These are phyloP conservation scores for Hypomontagnella monticulosa DNA, from an alignment of 495 filamentous ascomycete species.

Conservation along the genomic window DNA sequence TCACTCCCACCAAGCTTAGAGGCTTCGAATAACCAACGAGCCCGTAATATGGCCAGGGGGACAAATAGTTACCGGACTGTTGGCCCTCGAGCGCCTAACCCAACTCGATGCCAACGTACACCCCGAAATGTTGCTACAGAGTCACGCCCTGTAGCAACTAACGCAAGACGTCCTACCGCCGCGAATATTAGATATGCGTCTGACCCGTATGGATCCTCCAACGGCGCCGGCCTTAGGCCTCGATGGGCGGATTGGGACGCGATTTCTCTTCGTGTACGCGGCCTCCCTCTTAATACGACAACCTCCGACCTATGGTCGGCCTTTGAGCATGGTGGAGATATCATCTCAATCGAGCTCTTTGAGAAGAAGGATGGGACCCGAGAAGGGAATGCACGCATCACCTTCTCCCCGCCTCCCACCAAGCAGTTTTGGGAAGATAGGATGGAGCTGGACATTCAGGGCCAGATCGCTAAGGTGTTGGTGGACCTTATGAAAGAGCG, in stretches of 20 bases:
- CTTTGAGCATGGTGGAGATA: slow-evolving; percentile 44
- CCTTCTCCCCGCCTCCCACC: slow-evolving; percentile 52
- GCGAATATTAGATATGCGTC: background rate
- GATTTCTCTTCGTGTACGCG: slow-evolving; percentile 39
- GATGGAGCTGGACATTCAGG: slow-evolving; percentile 23
- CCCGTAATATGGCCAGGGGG: no score
- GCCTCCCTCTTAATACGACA: slow-evolving; percentile 38
- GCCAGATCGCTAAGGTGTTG: slow-evolving; percentile 5
- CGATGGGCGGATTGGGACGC: slow-evolving; percentile 40
- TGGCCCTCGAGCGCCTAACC: background rate
- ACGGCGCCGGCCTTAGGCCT: slow-evolving; percentile 24
- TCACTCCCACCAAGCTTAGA: background rate
- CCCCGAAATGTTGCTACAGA: background rate
- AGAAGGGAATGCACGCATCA: slow-evolving; percentile 39
- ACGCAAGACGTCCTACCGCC: background rate
- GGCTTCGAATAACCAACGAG: background rate
- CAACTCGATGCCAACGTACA: background rate
- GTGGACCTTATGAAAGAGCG: slow-evolving; percentile 17
- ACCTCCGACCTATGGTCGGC: slow-evolving; percentile 39
- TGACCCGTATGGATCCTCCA: background rate
- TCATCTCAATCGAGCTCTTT: slow-evolving; percentile 50
- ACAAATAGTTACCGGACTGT: background rate
- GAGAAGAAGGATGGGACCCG: slow-evolving; percentile 14
- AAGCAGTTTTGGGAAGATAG: slow-evolving; percentile 31
- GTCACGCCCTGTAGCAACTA: background rate